Evolutionary conservation across 2,329 filamentous ascomycete species (phyloP).

Genomic region (Penicillium psychrosexuale): DNA sequence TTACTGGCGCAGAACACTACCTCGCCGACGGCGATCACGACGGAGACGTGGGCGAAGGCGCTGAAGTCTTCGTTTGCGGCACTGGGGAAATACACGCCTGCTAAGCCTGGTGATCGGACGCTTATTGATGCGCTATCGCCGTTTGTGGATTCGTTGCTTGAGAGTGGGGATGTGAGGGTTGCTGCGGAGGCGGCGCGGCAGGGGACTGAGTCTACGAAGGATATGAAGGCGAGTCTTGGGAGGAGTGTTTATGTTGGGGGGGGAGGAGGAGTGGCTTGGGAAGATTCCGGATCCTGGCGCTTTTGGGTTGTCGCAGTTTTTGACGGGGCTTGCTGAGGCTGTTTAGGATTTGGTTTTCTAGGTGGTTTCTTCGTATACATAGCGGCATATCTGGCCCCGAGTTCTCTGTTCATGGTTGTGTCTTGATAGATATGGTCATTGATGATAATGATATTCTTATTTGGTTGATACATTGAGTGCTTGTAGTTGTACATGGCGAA

Average conservation of each 20-base stretch:
- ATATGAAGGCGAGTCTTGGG: constrained; percentile 86
- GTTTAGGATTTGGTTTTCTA: constrained; percentile 20
- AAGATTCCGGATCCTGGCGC: constrained; percentile 72
- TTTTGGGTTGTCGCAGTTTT: constrained; percentile 78
- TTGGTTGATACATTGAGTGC: neutral
- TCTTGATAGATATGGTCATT: neutral
- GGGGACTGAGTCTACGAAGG: constrained; percentile 80
- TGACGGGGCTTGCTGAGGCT: constrained; percentile 68
- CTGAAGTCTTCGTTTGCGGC: constrained; percentile 68
- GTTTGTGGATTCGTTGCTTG: constrained; percentile 70
- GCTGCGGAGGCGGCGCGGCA: constrained; percentile 72
- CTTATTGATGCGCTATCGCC: constrained; percentile 85
- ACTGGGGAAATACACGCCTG: constrained; percentile 81
- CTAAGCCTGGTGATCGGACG: constrained; percentile 83
- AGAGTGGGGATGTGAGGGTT: constrained; percentile 63
- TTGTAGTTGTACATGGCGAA: neutral
- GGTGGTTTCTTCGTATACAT: neutral
- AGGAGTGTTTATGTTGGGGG: constrained; percentile 79
- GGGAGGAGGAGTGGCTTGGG: constrained; percentile 61
- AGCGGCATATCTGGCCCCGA: neutral
- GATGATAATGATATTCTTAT: neutral
- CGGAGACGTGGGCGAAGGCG: constrained; percentile 62
- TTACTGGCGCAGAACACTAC: constrained; percentile 53
- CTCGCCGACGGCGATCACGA: constrained; percentile 46
- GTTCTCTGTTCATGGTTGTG: neutral